Conservation (phyloP, 305 asterid genomes). For the Euphrasia arctica region DNA sequence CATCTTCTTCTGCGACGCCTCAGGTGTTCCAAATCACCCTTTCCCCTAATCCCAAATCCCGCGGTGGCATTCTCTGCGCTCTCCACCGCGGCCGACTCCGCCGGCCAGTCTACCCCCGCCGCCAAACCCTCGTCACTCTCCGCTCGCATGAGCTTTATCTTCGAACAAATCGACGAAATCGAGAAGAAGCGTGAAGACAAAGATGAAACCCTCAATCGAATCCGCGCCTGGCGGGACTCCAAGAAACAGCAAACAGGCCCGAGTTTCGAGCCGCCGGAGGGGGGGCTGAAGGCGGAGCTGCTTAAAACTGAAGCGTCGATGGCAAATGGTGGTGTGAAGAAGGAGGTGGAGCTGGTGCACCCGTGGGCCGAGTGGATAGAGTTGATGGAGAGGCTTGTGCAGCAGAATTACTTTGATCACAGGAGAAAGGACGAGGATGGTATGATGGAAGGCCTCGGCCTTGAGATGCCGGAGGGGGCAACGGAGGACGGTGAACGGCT, state of each 20-base stretch:
- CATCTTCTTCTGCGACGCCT: conserved; percentile 37
- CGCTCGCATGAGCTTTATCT: conserved; percentile 84
- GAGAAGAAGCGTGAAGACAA: conserved; percentile 64
- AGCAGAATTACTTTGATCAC: conserved; percentile 91
- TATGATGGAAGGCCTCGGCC: conserved; percentile 70
- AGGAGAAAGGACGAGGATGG: conserved; percentile 89
- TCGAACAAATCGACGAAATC: conserved; percentile 87
- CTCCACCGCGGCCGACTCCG: conserved; percentile 34
- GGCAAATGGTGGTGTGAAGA: conserved; percentile 35
- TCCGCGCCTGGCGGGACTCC: conserved; percentile 91
- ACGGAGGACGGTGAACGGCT: conserved; percentile 39
- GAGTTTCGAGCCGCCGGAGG: conserved; percentile 26
- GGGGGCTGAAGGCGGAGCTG: conserved; percentile 35
- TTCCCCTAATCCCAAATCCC: conserved; percentile 21
- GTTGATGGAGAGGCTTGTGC: conserved; percentile 84
- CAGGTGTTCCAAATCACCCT: conserved; percentile 26
- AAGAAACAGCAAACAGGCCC: conserved; percentile 40
- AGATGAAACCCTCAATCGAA: conserved; percentile 79
- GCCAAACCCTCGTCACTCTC: conserved; percentile 70
- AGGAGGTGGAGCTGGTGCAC: conserved; percentile 76
- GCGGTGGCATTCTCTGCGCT: conserved; percentile 35
- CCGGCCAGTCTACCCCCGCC: conserved; percentile 35
- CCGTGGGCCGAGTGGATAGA: conserved; percentile 97
- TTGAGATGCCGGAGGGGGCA: conserved; percentile 41
- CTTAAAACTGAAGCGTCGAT: conserved; percentile 37